Base-by-base conservation (phyloP, 2,329 filamentous ascomycete species). In the Epichloe bromicola region DNA sequence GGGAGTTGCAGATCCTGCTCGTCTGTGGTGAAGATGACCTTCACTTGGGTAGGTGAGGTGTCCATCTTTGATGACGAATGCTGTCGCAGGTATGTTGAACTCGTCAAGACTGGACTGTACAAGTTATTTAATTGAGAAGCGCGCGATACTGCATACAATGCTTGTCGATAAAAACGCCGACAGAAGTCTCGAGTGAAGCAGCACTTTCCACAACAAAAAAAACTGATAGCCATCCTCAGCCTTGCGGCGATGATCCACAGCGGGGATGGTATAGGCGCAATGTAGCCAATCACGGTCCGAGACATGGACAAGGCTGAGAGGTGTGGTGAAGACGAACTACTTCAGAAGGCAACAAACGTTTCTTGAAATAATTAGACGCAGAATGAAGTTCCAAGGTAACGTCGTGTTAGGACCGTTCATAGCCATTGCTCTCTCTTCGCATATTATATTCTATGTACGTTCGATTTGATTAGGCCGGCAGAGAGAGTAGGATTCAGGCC, bases 1-100 rank as follows among this genome's bases (percentile, higher is more conserved):
- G 79, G 78, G 44, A 85, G 71, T 61, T 82, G 73, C 50, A 85
- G 70, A 56, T 82, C 79, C 50, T 74, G 65, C 55, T 82, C 77
- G 51, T 73, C 75, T 44, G 82, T 85, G 53, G 76, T 82, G 68
- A 86, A 85, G 66, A 81, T 72, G 54, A 86, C 80, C 67, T 81
- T 82, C 55, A 85, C 74, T 66, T 83, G 81, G 49, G 73, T 67
- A 56, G 65, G 63, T 46, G 66, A 63, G 57, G 68, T 59, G 56
- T 66, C 66, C 69, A 72, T 71, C 39, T 52, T 37, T 15, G 34
- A 20, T 33, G 39, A 30, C 10, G 33, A 41, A 11, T 37, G 7
- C 23, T 43, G 20, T 14, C 17, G 41, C 17, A 4, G 20, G 20
- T 30, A 3, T 3, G 5, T 33, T 44, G 4, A n/a, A 19, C 14